Base-by-base conservation (phyloP, 106 monocot species). In the Acanthochlamys bracteata region DNA sequence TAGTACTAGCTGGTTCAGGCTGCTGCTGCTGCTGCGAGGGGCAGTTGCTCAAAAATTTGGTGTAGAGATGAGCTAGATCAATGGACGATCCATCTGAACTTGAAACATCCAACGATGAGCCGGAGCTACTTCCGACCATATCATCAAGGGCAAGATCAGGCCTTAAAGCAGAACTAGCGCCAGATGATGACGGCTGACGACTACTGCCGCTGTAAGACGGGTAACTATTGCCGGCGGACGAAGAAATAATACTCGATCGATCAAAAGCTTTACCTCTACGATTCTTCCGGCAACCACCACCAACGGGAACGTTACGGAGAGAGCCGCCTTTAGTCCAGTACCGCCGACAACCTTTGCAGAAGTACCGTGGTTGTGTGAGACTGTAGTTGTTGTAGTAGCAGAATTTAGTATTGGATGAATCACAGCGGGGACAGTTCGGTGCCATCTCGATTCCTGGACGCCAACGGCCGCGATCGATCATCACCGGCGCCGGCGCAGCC, bases 341-440 rank as follows among this genome's bases (percentile, higher is more conserved):
- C 55, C 93, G 56, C 11, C 93, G 54, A 60, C 93, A 93, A 42
- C 76, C 80, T 75, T 93, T 93, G 71, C 93, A 93, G 82, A 93
- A 93, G 77, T 90, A 90, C 12, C 90, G 74, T 10, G 90, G 90
- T 74, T 90, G 90, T 17, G 77, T 73, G 15, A 86, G 78, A 75
- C 93, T 93, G 74, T 93, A 93, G 70, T 93, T 93, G 85, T 93
- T 93, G 93, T 93, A 93, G 82, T 93, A 93, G 72, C 93, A 93
- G 71, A 93, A 93, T 69, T 93, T 93, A 40, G 93, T 93, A 78
- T 93, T 85, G 68, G 85, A 46, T 24, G 93, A 93, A 64, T 93
- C 77, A 73, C 93, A 93, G 40, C 93, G 74, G 23, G 93, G 93
- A 75, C 93, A 93, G 71, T 77, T 89, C 1, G 85, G 85, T n/a